These are phyloP conservation scores for Sarocladiaceae sp. DNA, from an alignment of 2,329 filamentous ascomycete species.

Conservation along the genomic window DNA sequence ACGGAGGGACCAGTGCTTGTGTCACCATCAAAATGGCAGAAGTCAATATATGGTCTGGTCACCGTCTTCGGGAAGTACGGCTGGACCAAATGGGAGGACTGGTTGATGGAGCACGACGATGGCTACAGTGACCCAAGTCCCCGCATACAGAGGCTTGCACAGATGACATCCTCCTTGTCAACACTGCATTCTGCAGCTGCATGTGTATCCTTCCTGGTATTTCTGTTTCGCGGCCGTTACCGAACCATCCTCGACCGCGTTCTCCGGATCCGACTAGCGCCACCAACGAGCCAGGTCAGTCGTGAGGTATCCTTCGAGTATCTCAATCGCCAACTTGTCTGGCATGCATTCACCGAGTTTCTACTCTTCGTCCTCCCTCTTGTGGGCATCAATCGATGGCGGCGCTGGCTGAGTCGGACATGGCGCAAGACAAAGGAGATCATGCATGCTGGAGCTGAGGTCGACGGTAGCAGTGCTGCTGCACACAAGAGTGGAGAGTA, in stretches of 20 bases:
- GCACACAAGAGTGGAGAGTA: conserved; percentile 59
- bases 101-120: conserved; percentile 72
- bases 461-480: conserved; percentile 36
- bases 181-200: conserved; percentile 78
- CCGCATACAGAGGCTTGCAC: conserved; percentile 53
- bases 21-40: conserved; percentile 77
- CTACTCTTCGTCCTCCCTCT: conserved; percentile 94
- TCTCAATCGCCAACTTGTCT: conserved; percentile 93
- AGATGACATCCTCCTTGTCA: conserved; percentile 63
- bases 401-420: conserved; percentile 79
- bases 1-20: conserved; percentile 56
- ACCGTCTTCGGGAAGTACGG: conserved; percentile 86
- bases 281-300: conserved; percentile 78
- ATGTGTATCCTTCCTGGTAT: conserved; percentile 82
- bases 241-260: conserved; percentile 84
- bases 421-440: conserved; percentile 77
- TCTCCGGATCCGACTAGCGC: conserved; percentile 77
- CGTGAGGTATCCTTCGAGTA: conserved; percentile 97
- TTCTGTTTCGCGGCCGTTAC: conserved; percentile 86
- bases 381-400: conserved; percentile 92
- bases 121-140: conserved; percentile 62
- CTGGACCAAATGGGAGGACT: conserved; percentile 90
- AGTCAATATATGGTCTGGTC: conserved; percentile 75
- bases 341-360: conserved; percentile 99
- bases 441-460: conserved; percentile 43